Percentiles rank a stretch among this genome's conserved stretches.
Evolutionary conservation across 176 grass and related monocot species (phyloP).

Genomic region (Aegilops longissima): DNA sequence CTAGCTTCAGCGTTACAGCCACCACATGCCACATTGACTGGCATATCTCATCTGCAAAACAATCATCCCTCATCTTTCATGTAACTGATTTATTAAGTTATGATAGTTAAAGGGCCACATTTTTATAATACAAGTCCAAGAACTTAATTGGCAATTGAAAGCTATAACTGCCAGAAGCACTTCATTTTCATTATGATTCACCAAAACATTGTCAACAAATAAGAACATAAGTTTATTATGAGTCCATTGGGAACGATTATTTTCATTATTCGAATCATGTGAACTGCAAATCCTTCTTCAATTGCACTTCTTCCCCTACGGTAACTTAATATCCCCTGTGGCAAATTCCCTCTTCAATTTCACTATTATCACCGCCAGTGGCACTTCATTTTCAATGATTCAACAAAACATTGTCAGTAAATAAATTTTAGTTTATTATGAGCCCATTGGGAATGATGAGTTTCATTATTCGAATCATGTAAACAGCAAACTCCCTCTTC

Average conservation of each 20-base stretch:
- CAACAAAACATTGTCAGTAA: neutral
- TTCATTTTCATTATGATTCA: neutral
- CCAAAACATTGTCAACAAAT: neutral
- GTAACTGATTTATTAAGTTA: constrained; percentile 2
- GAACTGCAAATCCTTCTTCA: neutral
- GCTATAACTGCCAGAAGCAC: neutral
- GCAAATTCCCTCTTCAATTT: neutral
- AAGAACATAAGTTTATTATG: neutral
- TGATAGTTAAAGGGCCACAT: neutral
- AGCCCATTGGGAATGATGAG: neutral
- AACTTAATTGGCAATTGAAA: neutral
- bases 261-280: neutral
- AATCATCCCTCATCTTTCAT: neutral
- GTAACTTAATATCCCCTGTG: neutral
- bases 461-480: neutral
- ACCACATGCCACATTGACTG: neutral
- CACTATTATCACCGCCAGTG: neutral
- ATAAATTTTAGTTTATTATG: neutral
- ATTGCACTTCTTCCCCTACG: neutral
- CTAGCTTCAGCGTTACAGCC: neutral
- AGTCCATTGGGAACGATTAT: neutral
- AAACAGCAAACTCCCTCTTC: neutral
- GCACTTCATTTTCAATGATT: neutral
- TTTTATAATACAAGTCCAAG: neutral
- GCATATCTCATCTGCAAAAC: neutral